phyloP scores from a whole-genome alignment of 345 rosid species.

The Populus simonii region DNA sequence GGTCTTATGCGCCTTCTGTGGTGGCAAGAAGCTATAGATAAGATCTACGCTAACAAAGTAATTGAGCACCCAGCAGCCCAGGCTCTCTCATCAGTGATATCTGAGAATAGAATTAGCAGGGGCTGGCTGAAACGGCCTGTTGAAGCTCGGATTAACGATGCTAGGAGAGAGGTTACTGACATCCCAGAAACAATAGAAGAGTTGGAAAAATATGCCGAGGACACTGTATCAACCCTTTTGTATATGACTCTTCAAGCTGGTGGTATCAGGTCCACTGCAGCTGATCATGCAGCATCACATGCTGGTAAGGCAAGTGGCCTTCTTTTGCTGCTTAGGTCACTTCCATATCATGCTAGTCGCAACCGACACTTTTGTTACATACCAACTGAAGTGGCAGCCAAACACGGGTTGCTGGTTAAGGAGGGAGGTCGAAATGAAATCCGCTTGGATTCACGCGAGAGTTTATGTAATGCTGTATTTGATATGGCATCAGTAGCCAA shows the following conservation, averaged over 20 bases:
- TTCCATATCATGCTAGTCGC: conserved; percentile 77
- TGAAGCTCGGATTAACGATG: conserved; percentile 82
- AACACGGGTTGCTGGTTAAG: conserved; percentile 63
- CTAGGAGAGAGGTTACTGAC: conserved; percentile 55
- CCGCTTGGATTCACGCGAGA: conserved; percentile 58
- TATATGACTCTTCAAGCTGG: conserved; percentile 86
- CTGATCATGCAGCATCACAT: conserved; percentile 91
- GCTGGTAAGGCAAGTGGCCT: conserved; percentile 93
- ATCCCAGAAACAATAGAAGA: conserved; percentile 67
- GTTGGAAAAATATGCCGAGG: conserved; percentile 85
- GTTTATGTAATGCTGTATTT: conserved; percentile 59
- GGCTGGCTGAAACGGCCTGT: conserved; percentile 86
- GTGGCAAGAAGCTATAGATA: conserved; percentile 95
- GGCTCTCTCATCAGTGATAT: conserved; percentile 69
- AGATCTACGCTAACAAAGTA: conserved; percentile 59
- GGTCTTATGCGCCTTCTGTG: conserved; percentile 90
- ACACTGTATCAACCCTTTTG: conserved; percentile 69
- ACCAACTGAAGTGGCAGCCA: conserved; percentile 62
- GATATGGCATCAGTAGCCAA: conserved; percentile 92
- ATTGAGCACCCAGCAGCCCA: conserved; percentile 78
- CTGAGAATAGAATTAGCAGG: conserved; percentile 62
- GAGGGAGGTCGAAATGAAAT: conserved; percentile 61
- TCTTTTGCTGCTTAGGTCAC: conserved; percentile 65
- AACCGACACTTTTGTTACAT: conserved; percentile 67
- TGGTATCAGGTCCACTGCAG: conserved; percentile 68